phyloP scores from a whole-genome alignment of 2,329 filamentous ascomycete genomes.

The Colletotrichum liaoningense region DNA sequence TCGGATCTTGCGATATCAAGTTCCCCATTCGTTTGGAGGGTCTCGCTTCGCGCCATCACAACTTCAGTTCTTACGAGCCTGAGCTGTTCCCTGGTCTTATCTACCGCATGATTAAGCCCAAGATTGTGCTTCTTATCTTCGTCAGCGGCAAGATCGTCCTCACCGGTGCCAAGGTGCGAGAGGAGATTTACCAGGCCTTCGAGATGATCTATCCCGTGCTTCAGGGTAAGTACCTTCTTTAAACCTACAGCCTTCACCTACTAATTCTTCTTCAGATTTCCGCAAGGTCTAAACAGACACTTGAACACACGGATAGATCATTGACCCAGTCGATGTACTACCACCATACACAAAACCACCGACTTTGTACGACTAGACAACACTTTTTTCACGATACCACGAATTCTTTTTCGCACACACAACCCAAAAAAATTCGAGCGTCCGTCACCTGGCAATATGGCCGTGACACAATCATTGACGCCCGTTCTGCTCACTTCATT shows the following conservation, averaged over 20 bases:
- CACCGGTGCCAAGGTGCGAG: slow-evolving; percentile 96
- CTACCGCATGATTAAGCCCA: slow-evolving; percentile 99
- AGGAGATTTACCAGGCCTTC: slow-evolving; percentile 97
- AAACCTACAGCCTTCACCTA: not conserved
- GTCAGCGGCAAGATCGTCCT: slow-evolving; percentile 98
- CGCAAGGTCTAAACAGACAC: slow-evolving; percentile 61
- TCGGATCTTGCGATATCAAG: slow-evolving; percentile 98
- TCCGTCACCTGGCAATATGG: slow-evolving; percentile 12
- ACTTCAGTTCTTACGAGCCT: slow-evolving; percentile 99
- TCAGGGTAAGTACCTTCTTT: slow-evolving; percentile 70
- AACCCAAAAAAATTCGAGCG: slow-evolving; percentile 30
- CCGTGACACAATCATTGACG: not conserved
- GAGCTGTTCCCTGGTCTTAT: slow-evolving; percentile 99
- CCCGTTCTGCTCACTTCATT: slow-evolving; percentile 45
- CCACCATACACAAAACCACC: slow-evolving; percentile 21
- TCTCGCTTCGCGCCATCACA: slow-evolving; percentile 96
- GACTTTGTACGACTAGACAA: slow-evolving; percentile 55
- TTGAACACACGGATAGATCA: slow-evolving; percentile 14
- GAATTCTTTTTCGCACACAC: slow-evolving; percentile 46
- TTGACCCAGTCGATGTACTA: slow-evolving; percentile 34
- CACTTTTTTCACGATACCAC: slow-evolving; percentile 57
- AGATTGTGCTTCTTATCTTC: slow-evolving; percentile 98
- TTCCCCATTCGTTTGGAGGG: slow-evolving; percentile 98
- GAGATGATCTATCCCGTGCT: slow-evolving; percentile 98
- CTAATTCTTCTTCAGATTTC: slow-evolving; percentile 56